Percentiles rank a stretch among this genome's conserved stretches.
phyloP scores from a whole-genome alignment of 768 basidiomycete species.

The Crassisporium funariophilum region DNA sequence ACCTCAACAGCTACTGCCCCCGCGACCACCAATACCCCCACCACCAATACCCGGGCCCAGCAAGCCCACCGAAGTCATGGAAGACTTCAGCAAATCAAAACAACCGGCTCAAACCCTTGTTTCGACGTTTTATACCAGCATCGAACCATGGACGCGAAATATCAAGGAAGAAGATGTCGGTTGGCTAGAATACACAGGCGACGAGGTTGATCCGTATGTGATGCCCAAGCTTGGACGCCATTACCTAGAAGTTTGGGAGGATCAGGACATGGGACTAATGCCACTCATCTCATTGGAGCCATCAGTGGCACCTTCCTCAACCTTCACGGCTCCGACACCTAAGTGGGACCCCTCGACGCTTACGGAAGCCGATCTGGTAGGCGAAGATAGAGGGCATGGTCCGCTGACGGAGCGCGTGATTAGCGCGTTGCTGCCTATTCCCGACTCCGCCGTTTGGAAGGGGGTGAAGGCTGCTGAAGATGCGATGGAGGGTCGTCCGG shows the following conservation, averaged over 20 bases:
- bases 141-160: conserved; percentile 88
- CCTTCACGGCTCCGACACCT: conserved; percentile 54
- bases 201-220: conserved; percentile 85
- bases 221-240: conserved; percentile 87
- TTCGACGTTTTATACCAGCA: conserved; percentile 81
- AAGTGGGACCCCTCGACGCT: conserved; percentile 87
- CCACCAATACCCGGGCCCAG: conserved; percentile 80
- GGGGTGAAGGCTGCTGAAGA: conserved; percentile 84
- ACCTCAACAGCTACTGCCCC: conserved; percentile 49
- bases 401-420: conserved; percentile 85
- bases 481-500: conserved; percentile 81
- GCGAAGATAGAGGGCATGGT: conserved; percentile 83
- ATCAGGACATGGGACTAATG: conserved; percentile 69
- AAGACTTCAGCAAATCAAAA: conserved; percentile 89
- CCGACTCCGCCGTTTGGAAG: conserved; percentile 66
- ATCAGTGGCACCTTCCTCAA: conserved; percentile 37
- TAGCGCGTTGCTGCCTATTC: conserved; percentile 71
- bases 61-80: conserved; percentile 77
- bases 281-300: conserved; percentile 29
- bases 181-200: conserved; percentile 87
- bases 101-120: conserved; percentile 70
- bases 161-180: conserved; percentile 96
- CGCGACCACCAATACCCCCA: conserved; percentile 63
- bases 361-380: conserved; percentile 64
- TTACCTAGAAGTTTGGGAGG: conserved; percentile 92